A percentile compares a stretch with the other conserved stretches of the same genome.
These are phyloP conservation scores for Populus ilicifolia DNA, from an alignment of 345 rosid genomes.

Conservation along the genomic window DNA sequence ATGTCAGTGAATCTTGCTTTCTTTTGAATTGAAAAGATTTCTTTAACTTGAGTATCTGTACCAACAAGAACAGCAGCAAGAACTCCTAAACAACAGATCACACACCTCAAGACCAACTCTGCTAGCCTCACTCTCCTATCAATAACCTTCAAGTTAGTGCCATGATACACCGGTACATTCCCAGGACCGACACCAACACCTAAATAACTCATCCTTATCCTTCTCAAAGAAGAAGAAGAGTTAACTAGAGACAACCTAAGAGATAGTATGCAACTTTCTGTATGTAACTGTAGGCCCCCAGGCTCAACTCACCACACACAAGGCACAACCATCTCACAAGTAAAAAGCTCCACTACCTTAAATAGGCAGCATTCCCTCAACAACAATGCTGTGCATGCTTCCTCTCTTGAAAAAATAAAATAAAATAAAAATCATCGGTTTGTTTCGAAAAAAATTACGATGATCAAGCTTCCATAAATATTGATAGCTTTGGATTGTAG, in stretches of 20 bases:
- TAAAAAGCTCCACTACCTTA: background rate
- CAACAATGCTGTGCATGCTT: background rate
- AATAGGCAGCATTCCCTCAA: background rate
- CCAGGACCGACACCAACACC: constrained; percentile 70
- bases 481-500: no score
- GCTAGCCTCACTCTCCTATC: constrained; percentile 67
- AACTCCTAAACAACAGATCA: constrained; percentile 51
- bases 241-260: background rate
- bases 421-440: background rate
- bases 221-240: background rate
- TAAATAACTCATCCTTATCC: constrained; percentile 46
- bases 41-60: constrained; percentile 65
- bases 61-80: constrained; percentile 63
- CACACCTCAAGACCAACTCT: constrained; percentile 70
- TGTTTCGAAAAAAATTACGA: no score
- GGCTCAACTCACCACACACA: background rate
- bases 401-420: background rate
- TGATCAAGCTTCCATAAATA: no score
- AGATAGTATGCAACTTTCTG: background rate
- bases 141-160: constrained; percentile 45
- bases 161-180: constrained; percentile 51
- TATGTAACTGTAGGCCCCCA: background rate
- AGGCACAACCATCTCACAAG: background rate
- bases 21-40: constrained; percentile 68
- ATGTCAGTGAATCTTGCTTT: constrained; percentile 77